These are phyloP conservation scores for Alliaria petiolata DNA, from an alignment of 345 rosid genomes.

Conservation along the genomic window DNA sequence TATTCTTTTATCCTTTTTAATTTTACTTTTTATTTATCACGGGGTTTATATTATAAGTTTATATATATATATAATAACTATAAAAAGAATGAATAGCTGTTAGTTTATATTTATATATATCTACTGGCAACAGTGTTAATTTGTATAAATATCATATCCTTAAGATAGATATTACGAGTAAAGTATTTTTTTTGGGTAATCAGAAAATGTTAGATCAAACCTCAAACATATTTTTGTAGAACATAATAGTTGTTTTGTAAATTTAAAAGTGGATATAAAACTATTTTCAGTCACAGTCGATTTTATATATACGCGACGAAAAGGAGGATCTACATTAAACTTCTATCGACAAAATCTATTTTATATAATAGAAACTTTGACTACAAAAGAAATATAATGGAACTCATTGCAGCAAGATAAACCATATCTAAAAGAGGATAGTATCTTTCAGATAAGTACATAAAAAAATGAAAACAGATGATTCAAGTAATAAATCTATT, in stretches of 20 bases:
- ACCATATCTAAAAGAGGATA: constrained; percentile 1
- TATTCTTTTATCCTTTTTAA: neutral
- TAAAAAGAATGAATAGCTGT: neutral
- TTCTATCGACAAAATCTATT: no score
- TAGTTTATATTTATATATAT: neutral
- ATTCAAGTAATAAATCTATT: neutral
- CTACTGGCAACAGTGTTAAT: neutral
- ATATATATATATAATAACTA: no score
- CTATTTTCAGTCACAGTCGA: neutral
- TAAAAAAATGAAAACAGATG: neutral
- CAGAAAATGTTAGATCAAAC: no score
- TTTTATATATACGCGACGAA: neutral
- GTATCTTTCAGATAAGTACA: constrained; percentile 3
- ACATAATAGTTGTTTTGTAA: neutral
- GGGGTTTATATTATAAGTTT: no score
- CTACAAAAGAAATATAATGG: no score
- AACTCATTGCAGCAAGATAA: neutral
- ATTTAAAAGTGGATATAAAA: neutral
- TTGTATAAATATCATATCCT: neutral
- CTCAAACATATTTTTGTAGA: neutral
- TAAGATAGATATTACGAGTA: no score
- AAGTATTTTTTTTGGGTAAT: no score
- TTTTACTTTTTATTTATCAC: neutral
- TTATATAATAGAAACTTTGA: neutral
- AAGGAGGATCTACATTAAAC: no score